Evolutionary conservation across 202 grass and related monocot genomes (phyloP).

Genomic region (Elaeis oleifera): DNA sequence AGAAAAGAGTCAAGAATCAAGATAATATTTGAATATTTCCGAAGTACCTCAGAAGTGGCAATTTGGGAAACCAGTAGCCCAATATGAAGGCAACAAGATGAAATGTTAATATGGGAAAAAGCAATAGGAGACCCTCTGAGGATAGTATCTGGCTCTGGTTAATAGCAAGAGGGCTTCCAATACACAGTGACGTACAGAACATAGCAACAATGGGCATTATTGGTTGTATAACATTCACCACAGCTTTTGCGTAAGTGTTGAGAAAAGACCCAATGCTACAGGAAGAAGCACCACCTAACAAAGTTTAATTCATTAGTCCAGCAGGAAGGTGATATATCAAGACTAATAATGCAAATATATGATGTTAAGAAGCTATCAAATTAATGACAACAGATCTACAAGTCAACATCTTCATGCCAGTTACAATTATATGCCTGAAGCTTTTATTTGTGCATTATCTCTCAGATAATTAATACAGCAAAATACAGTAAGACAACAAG

Average conservation of each 20-base stretch:
- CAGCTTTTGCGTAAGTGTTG: conserved; percentile 73
- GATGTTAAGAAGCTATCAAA: not conserved
- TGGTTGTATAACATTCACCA: conserved; percentile 61
- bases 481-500: too few species aligned
- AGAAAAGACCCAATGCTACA: conserved; percentile 69
- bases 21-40: not conserved
- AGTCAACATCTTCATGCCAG: too few species aligned
- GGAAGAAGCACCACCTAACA: conserved; percentile 78
- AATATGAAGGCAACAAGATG: conserved; percentile 53
- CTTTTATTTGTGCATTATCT: too few species aligned
- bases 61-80: conserved; percentile 86
- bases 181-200: conserved; percentile 82
- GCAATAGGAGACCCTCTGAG: conserved; percentile 51
- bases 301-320: not conserved
- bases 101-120: conserved; percentile 78
- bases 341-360: too few species aligned
- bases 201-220: conserved; percentile 90
- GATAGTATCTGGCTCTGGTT: conserved; percentile 77
- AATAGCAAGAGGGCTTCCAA: conserved; percentile 87
- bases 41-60: conserved; percentile 60
- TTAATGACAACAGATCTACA: not conserved
- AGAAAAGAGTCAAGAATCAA: conserved; percentile 1
- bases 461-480: too few species aligned
- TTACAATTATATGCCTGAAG: too few species aligned
- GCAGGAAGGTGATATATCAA: not conserved